phyloP scores from a whole-genome alignment of 768 basidiomycete genomes.

The Tephrocybe sp. region DNA sequence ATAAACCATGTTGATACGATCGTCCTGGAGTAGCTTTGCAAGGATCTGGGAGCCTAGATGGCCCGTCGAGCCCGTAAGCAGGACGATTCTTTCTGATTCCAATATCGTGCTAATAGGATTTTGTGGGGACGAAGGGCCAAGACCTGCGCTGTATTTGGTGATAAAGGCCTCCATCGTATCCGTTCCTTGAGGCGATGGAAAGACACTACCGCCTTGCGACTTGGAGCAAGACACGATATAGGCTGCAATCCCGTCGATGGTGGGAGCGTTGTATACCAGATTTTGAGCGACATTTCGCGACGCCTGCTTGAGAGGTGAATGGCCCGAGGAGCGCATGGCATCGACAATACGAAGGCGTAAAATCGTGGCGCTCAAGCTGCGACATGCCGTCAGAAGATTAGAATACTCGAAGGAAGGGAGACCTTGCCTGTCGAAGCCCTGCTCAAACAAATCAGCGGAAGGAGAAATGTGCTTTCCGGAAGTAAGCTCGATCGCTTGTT shows the following conservation, averaged over 20 bases:
- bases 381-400: not conserved
- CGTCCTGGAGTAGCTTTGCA: conserved; percentile 8
- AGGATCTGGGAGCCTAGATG: conserved; percentile 17
- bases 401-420: not conserved
- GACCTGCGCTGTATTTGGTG: conserved; percentile 30
- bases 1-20: conserved; percentile 9
- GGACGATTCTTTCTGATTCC: not conserved
- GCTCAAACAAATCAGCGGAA: not conserved
- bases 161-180: conserved; percentile 30
- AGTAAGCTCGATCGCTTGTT: conserved; percentile 17
- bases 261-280: conserved; percentile 24
- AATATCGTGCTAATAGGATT: not conserved
- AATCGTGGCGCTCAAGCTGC: conserved; percentile 35
- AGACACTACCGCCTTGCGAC: not conserved
- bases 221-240: conserved; percentile 14
- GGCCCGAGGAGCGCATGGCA: conserved; percentile 20
- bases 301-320: conserved; percentile 6
- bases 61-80: conserved; percentile 18
- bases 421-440: conserved; percentile 20
- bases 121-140: not conserved
- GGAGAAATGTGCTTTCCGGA: conserved; percentile 1
- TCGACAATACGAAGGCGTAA: conserved; percentile 36
- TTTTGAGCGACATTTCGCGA: conserved; percentile 28
- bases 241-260: conserved; percentile 20
- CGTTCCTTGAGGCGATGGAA: not conserved